Base-by-base conservation (phyloP, 1,284 basidiomycete species). In the Ceratobasidium papillatum region DNA sequence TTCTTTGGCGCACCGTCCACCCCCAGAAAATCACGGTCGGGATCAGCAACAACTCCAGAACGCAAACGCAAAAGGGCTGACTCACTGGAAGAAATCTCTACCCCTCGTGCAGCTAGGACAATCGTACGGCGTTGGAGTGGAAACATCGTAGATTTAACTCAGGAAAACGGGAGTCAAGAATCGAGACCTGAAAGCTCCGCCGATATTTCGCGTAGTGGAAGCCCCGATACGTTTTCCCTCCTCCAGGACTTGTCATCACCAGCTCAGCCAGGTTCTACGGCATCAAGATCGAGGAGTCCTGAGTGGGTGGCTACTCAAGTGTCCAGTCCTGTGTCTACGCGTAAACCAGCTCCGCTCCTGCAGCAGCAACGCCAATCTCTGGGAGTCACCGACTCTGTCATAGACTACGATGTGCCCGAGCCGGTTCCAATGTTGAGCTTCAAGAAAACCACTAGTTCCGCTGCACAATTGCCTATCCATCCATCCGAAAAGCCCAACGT, bases 11-110 rank as follows among this genome's bases (percentile, higher is more conserved):
- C 54, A 14, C 49, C 54, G 38, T 66, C 54, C 45, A 66, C 74
- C n/a, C 75, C 61, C 30, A 72, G 78, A 61, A 73, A 58, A 51
- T 66, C 51, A 47, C 77, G 78, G 56, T 61, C 74, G 77, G 76
- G 45, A 69, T 81, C 45, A 76, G 82, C 25, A 82, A 85, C 62
- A 83, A 85, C 32, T 82, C 84, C 27, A 43, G 87, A 87, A 38
- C 80, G 81, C 25, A 75, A 82, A 43, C 75, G 78, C 47, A 75
- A 78, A 54, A 19, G 83, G 61, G 75, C 80, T 2, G 83, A 80
- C 66, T 85, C 84, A 65, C 83, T 84, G 38, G 85, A 86, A 74
- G 64, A 74, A 80, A 59, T 66, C 47, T 38, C 43, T 58, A 56
- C 72, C n/a, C 59, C 59, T 30, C 52, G 65, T 27, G 56, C 61